Conservation (phyloP, 1,284 basidiomycete genomes). For the Heterobasidion parviporum region DNA sequence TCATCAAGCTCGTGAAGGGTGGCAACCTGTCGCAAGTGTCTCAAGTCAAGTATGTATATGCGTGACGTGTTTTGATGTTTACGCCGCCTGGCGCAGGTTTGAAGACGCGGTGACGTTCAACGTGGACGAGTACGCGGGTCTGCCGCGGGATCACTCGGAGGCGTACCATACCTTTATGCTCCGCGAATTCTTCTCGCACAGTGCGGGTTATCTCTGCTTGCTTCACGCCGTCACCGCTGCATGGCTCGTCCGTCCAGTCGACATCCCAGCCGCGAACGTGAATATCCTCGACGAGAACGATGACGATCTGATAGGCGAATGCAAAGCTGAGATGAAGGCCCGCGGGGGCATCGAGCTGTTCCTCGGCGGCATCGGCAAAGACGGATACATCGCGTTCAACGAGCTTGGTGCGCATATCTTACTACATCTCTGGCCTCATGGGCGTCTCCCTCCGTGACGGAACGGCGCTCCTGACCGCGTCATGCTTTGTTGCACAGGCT, state of each 20-base stretch:
- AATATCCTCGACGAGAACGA: constrained; percentile 83
- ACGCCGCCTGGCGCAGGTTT: constrained; percentile 40
- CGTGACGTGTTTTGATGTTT: neutral
- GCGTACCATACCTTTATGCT: constrained; percentile 93
- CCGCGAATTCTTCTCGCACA: constrained; percentile 76
- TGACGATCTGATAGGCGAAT: constrained; percentile 74
- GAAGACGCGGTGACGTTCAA: constrained; percentile 84
- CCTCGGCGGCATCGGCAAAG: constrained; percentile 88
- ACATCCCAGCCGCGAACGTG: constrained; percentile 77
- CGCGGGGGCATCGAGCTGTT: constrained; percentile 86
- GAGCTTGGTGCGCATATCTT: constrained; percentile 42
- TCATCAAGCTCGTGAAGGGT: constrained; percentile 72
- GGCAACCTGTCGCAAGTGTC: constrained; percentile 66
- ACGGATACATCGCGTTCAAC: constrained; percentile 90
- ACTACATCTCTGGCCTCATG: too few species aligned
- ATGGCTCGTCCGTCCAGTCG: constrained; percentile 40
- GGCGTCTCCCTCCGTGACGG: too few species aligned
- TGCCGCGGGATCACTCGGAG: constrained; percentile 75
- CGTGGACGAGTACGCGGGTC: constrained; percentile 90
- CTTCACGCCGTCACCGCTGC: neutral
- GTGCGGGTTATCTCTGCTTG: constrained; percentile 30
- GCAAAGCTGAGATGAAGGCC: constrained; percentile 68
- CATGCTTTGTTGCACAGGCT: constrained; percentile 35
- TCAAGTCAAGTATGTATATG: neutral
- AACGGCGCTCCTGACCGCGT: too few species aligned